Percentiles rank a stretch among this genome's conserved stretches.
Evolutionary conservation across 2,329 filamentous ascomycete genomes (phyloP).

Genomic region (Colletotrichum magnum): DNA sequence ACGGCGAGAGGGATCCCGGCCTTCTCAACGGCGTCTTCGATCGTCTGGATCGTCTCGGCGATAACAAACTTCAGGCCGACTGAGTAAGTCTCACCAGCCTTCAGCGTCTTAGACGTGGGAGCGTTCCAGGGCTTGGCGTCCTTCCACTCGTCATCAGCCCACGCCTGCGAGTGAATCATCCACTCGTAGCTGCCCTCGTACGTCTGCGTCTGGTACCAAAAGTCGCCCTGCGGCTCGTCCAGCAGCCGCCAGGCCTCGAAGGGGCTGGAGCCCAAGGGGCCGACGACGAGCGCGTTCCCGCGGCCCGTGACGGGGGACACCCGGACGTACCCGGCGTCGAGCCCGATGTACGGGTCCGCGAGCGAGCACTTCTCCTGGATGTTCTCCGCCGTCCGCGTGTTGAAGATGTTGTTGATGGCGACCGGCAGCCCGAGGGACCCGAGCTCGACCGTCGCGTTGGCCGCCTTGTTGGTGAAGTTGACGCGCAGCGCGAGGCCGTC

Average conservation of each 20-base stretch:
- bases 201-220: conserved; percentile 64
- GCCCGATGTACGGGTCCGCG: conserved; percentile 72
- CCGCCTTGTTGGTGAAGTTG: conserved; percentile 61
- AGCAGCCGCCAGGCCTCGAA: conserved; percentile 71
- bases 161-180: conserved; percentile 68
- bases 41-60: conserved; percentile 58
- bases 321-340: conserved; percentile 70
- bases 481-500: conserved; percentile 67
- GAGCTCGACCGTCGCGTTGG: conserved; percentile 59
- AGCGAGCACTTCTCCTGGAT: conserved; percentile 67
- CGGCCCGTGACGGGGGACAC: conserved; percentile 65
- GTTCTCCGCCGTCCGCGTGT: conserved; percentile 60
- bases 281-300: conserved; percentile 68
- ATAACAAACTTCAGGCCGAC: conserved; percentile 67
- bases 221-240: conserved; percentile 57
- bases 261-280: conserved; percentile 60
- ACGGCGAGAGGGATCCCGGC: conserved; percentile 64
- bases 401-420: conserved; percentile 76
- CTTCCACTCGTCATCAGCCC: conserved; percentile 70
- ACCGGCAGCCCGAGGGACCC: conserved; percentile 71
- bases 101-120: conserved; percentile 61
- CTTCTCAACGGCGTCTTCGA: conserved; percentile 59
- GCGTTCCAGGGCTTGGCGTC: conserved; percentile 65
- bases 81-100: conserved; percentile 59
- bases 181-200: conserved; percentile 75